Base-by-base conservation (phyloP, 257 asterid species). In the Leptodermis oblonga region DNA sequence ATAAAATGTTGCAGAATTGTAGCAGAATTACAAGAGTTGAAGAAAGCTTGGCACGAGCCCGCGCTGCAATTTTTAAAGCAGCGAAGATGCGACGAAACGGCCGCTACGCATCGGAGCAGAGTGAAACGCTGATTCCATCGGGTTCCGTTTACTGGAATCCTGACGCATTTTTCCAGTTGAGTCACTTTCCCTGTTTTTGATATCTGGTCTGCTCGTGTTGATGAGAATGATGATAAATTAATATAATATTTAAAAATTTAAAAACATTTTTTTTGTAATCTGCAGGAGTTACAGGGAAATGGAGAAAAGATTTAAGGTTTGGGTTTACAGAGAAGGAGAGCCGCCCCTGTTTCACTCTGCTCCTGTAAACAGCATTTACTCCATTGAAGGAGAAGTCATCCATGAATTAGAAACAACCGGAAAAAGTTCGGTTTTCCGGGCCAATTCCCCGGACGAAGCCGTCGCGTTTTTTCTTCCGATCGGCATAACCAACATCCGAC, bases 301-400 rank as follows among this genome's bases (percentile, higher is more conserved):
- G 96, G 90, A 86, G 82, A 83, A 80, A 70, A 65, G 80, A 69
- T 77, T 88, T 18, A 88, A 78, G 58, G 51, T 86, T 22, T 88
- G 88, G 90, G 80, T 83, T 37, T 88, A 88, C 82, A 77, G 69
- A 25, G 92, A 88, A 69, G 90, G 96, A 8, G 90, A 84, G 68
- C 71, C 79, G 3, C 96, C 96, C 8, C 11, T 88, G 0, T 85
- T 88, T 13, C 92, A 88, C 80, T 15, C 5, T 3, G 85, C 76
- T 1, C 78, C 81, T 0, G 26, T 41, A 54, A 83, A 70, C 33
- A 77, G 73, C 69, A 84, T 86, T 5, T 86, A 88, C 76, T 77
- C 92, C 0, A 81, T 83, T 9, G 95, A 88, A 61, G 95, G 90
- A 1, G 86, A 85, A 28, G 30, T 88, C 46, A 81, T 88, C 0